Evolutionary conservation across 2,329 filamentous ascomycete species (phyloP).

Genomic region (Alternaria consortialis): DNA sequence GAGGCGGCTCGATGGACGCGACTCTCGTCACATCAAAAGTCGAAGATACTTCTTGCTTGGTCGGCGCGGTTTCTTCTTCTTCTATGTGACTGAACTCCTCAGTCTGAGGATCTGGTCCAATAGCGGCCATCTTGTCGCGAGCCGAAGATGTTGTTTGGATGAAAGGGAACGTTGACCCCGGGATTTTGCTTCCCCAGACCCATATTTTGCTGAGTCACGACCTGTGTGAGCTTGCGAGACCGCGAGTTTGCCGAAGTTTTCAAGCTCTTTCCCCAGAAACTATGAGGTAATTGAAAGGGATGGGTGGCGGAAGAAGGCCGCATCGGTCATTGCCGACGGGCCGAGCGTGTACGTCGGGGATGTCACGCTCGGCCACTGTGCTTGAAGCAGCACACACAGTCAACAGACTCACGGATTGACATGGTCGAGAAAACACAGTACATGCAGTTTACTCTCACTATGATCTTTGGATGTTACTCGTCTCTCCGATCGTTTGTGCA

Average conservation of each 20-base stretch:
- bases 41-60: conserved; percentile 3
- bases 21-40: conserved; percentile 11
- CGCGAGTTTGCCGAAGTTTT: background rate
- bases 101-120: conserved; percentile 1
- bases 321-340: background rate
- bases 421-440: conserved; percentile 32
- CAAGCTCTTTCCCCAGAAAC: background rate
- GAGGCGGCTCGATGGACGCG: conserved; percentile 25
- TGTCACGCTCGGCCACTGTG: background rate
- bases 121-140: conserved; percentile 7
- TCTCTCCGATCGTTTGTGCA: too few relatives aligned
- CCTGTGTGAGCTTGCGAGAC: background rate
- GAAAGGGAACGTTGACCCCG: conserved; percentile 2
- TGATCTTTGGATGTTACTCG: background rate
- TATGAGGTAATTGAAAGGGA: conserved; percentile 3
- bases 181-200: conserved; percentile 1
- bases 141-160: background rate
- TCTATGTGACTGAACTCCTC: conserved; percentile 2
- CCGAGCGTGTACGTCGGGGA: background rate
- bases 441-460: conserved; percentile 28
- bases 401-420: background rate
- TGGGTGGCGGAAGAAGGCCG: background rate
- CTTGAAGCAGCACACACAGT: background rate
- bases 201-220: conserved; percentile 9
- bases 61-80: background rate